These are phyloP conservation scores for Mrakia blollopis DNA, from an alignment of 768 basidiomycete species.

Conservation along the genomic window DNA sequence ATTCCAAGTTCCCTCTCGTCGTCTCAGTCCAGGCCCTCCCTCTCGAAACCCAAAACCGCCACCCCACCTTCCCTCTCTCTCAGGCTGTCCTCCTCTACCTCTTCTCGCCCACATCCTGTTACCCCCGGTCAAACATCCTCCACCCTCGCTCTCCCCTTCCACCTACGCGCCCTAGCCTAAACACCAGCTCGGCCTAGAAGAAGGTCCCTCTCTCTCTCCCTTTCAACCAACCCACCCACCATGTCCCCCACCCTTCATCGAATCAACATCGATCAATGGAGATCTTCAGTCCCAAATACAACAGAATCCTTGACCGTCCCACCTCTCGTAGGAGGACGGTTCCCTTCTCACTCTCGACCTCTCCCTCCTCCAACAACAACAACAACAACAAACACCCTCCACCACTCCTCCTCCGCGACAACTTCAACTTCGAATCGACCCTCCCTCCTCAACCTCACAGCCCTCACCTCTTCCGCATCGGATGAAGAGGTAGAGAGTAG, in stretches of 20 bases:
- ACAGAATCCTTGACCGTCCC: not conserved
- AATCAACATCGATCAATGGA: conserved; percentile 27
- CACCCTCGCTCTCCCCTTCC: conserved; percentile 21
- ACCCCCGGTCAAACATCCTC: conserved; percentile 28
- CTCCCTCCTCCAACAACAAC: not conserved
- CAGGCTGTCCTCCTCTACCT: not conserved
- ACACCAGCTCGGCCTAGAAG: conserved; percentile 22
- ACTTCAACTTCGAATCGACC: not conserved
- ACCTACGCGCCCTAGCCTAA: conserved; percentile 28
- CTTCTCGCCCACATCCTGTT: conserved; percentile 22
- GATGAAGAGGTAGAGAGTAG: conserved; percentile 8
- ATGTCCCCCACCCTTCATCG: conserved; percentile 17
- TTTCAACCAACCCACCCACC: not conserved
- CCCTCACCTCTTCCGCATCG: not conserved
- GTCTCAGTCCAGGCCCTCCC: not conserved
- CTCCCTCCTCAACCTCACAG: not conserved
- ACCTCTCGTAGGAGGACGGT: conserved; percentile 20
- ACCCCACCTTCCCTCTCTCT: not conserved
- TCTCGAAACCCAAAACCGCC: not conserved
- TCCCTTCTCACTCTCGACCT: not conserved
- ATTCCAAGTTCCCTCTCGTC: not conserved
- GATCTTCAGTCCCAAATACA: conserved; percentile 11
- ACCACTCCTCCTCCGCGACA: conserved; percentile 15
- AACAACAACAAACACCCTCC: not conserved
- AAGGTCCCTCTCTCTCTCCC: conserved; percentile 18